A percentile compares a stretch with the other conserved stretches of the same genome.
phyloP scores from a whole-genome alignment of 768 basidiomycete genomes.

The Mrakia blollopis region DNA sequence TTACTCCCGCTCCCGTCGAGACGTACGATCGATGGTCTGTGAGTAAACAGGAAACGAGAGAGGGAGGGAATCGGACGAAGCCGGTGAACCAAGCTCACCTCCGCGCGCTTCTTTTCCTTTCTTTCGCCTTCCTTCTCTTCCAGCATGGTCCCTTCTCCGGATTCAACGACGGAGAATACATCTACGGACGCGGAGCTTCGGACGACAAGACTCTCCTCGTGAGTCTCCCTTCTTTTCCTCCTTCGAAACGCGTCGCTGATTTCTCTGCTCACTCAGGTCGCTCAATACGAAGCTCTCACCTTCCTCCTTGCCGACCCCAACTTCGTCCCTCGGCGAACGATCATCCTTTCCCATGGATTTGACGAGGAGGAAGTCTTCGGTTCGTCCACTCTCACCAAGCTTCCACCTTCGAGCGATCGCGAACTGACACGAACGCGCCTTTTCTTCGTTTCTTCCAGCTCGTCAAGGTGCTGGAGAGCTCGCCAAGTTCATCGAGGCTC shows the following conservation, averaged over 20 bases:
- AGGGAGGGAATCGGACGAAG: background rate
- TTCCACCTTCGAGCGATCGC: too few species aligned
- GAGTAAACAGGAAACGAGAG: background rate
- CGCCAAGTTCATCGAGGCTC: conserved; percentile 39
- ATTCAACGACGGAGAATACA: conserved; percentile 38
- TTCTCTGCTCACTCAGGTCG: background rate
- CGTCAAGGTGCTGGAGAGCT: conserved; percentile 41
- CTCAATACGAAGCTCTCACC: conserved; percentile 39
- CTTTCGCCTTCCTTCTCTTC: background rate
- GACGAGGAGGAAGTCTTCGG: conserved; percentile 44
- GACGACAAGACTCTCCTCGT: conserved; percentile 43
- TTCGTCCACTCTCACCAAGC: too few species aligned
- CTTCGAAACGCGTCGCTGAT: conserved; percentile 25
- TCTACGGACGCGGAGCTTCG: conserved; percentile 41
- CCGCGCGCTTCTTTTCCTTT: background rate
- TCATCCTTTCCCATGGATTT: conserved; percentile 40
- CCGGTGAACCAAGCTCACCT: background rate
- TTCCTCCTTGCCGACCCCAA: conserved; percentile 38
- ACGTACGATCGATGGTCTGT: conserved; percentile 42
- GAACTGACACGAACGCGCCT: too few species aligned
- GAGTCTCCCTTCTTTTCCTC: conserved; percentile 33
- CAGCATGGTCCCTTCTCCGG: conserved; percentile 39
- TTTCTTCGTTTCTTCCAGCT: background rate
- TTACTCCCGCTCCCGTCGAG: conserved; percentile 40
- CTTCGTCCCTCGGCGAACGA: conserved; percentile 29